Percentiles rank a stretch among this genome's conserved stretches.
These are phyloP conservation scores for Blastomyces gilchristii DNA, from an alignment of 2,329 filamentous ascomycete genomes.

Conservation along the genomic window DNA sequence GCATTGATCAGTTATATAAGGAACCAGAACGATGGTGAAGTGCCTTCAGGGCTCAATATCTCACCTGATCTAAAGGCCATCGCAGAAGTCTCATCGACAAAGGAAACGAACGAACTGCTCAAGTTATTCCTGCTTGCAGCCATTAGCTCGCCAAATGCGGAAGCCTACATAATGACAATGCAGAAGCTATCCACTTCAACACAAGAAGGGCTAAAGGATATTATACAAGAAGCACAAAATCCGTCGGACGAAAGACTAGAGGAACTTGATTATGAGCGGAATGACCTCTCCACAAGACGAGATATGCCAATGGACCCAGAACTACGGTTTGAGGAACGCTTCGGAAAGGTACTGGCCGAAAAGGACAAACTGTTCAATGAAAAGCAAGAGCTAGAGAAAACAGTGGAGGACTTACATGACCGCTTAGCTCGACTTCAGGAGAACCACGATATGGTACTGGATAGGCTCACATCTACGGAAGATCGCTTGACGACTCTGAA, in stretches of 20 bases:
- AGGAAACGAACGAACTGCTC: conserved; percentile 45
- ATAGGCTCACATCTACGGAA: conserved; percentile 37
- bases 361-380: conserved; percentile 50
- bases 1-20: conserved; percentile 36
- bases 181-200: conserved; percentile 35
- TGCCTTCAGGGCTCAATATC: conserved; percentile 34
- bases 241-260: conserved; percentile 30
- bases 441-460: conserved; percentile 39
- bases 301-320: conserved; percentile 35
- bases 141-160: conserved; percentile 48
- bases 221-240: conserved; percentile 39
- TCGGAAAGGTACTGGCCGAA: conserved; percentile 40
- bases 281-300: conserved; percentile 24
- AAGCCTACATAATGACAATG: conserved; percentile 44
- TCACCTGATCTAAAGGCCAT: conserved; percentile 39
- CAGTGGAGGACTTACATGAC: conserved; percentile 46
- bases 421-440: conserved; percentile 48
- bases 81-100: conserved; percentile 34
- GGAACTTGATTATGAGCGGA: conserved; percentile 29
- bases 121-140: conserved; percentile 55
- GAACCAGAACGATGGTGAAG: conserved; percentile 35
- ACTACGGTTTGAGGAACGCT: conserved; percentile 39
- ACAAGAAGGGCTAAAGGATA: conserved; percentile 38
- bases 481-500: conserved; percentile 45
- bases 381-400: conserved; percentile 40